Conservation (phyloP, 352 stramenopile genomes). For the Phytopythium sindhum region DNA sequence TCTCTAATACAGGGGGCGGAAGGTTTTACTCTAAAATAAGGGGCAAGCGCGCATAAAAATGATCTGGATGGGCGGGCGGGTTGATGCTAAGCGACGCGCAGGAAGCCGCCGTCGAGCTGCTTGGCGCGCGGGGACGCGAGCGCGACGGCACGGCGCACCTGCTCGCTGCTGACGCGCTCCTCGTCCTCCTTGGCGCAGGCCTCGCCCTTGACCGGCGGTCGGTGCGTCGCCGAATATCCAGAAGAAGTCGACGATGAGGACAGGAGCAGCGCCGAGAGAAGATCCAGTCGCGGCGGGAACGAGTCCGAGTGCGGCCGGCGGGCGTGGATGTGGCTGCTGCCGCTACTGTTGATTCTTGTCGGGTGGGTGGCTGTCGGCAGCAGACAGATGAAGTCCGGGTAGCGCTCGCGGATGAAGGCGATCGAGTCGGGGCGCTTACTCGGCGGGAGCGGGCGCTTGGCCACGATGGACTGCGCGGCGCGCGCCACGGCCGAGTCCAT, state of each 20-base stretch:
- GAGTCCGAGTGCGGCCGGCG: neutral
- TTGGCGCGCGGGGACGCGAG: constrained; percentile 10
- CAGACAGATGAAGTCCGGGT: constrained; percentile 69
- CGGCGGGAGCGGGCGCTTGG: constrained; percentile 11
- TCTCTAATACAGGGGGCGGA: neutral
- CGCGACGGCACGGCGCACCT: constrained; percentile 17
- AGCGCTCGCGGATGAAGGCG: constrained; percentile 47
- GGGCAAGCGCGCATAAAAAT: constrained; percentile 3
- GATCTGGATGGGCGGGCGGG: neutral
- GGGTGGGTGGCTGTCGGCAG: constrained; percentile 11
- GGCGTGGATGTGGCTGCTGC: neutral
- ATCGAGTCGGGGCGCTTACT: constrained; percentile 42
- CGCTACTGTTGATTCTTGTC: constrained; percentile 8
- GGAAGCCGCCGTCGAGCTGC: neutral
- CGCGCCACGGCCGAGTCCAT: constrained; percentile 40
- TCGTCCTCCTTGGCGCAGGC: constrained; percentile 3
- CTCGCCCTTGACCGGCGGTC: neutral
- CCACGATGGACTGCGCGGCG: constrained; percentile 13
- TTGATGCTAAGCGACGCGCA: constrained; percentile 2
- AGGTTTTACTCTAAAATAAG: constrained; percentile 5
- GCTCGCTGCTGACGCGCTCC: constrained; percentile 5
- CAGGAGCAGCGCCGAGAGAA: constrained; percentile 27
- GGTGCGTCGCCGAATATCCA: neutral
- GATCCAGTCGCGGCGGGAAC: constrained; percentile 14
- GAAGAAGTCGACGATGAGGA: constrained; percentile 10